Percentiles rank a stretch among this genome's conserved stretches.
phyloP scores from a whole-genome alignment of 495 filamentous ascomycete species.

The Neurospora sp. region DNA sequence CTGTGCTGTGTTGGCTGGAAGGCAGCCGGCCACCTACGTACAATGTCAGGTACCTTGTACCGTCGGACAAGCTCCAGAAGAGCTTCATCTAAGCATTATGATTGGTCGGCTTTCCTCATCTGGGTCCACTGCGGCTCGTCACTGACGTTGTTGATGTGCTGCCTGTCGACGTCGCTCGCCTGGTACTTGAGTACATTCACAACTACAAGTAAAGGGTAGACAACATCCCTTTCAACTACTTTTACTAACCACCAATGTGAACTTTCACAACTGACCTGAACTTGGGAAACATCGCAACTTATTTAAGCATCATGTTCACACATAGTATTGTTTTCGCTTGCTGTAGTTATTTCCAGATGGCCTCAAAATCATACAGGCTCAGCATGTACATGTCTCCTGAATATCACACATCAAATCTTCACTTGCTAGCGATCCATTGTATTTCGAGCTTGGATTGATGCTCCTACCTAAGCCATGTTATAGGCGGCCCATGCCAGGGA shows the following conservation, averaged over 20 bases:
- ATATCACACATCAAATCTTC: neutral
- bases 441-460: neutral
- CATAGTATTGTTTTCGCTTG: neutral
- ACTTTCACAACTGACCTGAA: neutral
- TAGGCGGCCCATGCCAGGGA: neutral
- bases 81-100: neutral
- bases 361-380: neutral
- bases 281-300: neutral
- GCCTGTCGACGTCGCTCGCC: constrained; percentile 10
- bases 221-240: neutral
- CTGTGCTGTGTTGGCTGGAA: constrained; percentile 7
- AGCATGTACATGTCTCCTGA: neutral
- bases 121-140: constrained; percentile 11
- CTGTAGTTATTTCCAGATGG: neutral
- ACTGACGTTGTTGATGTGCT: constrained; percentile 29
- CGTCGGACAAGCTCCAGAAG: neutral
- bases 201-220: neutral
- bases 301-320: neutral
- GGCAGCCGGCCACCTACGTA: constrained; percentile 3
- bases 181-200: neutral
- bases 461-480: neutral
- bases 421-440: neutral
- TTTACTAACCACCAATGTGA: neutral
- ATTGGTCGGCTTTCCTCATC: neutral
- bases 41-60: constrained; percentile 7